Conservation (phyloP, 2,329 filamentous ascomycete genomes). For the Monosporascus sp. region DNA sequence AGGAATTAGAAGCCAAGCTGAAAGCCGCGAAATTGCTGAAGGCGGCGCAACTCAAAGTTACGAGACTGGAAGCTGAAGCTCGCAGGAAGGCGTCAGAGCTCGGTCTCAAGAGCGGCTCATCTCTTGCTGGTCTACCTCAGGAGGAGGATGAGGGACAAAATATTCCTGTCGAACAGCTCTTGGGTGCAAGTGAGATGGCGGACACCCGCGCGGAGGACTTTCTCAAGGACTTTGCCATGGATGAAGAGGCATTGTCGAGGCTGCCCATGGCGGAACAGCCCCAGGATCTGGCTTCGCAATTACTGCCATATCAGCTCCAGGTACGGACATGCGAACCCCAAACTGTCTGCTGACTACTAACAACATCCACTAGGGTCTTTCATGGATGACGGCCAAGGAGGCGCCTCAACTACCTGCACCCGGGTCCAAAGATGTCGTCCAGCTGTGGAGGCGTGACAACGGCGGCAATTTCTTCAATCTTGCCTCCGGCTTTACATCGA, state of each 20-base stretch:
- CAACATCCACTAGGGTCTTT: conserved; percentile 55
- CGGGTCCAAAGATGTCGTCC: conserved; percentile 57
- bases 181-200: conserved; percentile 61
- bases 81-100: conserved; percentile 36
- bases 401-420: conserved; percentile 56
- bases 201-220: conserved; percentile 61
- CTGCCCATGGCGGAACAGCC: conserved; percentile 73
- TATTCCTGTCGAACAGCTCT: conserved; percentile 55
- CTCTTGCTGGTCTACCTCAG: conserved; percentile 28
- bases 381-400: conserved; percentile 77
- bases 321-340: conserved; percentile 23
- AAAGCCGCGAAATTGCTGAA: conserved; percentile 59
- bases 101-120: conserved; percentile 32
- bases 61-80: conserved; percentile 46
- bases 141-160: conserved; percentile 25
- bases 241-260: conserved; percentile 62
- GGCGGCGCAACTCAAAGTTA: conserved; percentile 49
- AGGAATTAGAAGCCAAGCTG: conserved; percentile 55
- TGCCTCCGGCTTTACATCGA: conserved; percentile 63
- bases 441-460: conserved; percentile 66
- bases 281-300: conserved; percentile 52
- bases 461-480: conserved; percentile 54
- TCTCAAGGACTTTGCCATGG: conserved; percentile 64
- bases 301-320: conserved; percentile 75
- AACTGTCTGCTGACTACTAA: conserved; percentile 2